Evolutionary conservation across 208 protist species (phyloP), one percentile per base, ranked within the genome.

Genomic region (Trypanosoma boissoni): DNA sequence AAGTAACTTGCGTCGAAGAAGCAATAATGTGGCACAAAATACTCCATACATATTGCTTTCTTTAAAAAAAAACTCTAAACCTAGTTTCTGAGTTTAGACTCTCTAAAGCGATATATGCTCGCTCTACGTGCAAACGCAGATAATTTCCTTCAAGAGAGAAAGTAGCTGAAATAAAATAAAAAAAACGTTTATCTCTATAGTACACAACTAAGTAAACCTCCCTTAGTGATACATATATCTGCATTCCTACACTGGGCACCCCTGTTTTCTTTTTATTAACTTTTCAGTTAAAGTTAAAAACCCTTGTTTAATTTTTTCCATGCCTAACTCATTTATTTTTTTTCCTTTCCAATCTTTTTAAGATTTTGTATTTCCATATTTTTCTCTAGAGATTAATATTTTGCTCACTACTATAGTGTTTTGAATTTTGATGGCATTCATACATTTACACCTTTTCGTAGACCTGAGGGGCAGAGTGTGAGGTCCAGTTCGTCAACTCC

Each of bases 401-500:
- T n/a, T 48, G 54, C 37, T 32, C 49, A 34, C 18, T 66, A 26
- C 16, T 49, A 51, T 31, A 50, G n/a, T 54, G n/a, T 26, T 57
- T 37, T 52, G 31, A 46, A 1, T 36, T 58, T 63, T 69, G 5
- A 44, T 58, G 44, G 58, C 36, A 39, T 55, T 56, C 14, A 48
- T 50, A 10, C 32, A 46, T 44, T 54, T 32, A 32, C 2, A 1
- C 39, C 27, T 71, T 48, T 68, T 96, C 91, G 68, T 96, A 96
- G 66, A 97, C 74, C 72, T 93, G 91, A 50, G 60, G 64, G 52
- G 68, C 75, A 49, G 78, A 86, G 68, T 86, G 78, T 50, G 76
- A 88, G 23, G 83, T 88, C 83, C 83, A 97, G 66, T 43, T 69
- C 61, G 76, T 55, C 8, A 98, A 29, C 70, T 98, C 96, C 52